Base-by-base conservation (phyloP, 2,329 filamentous ascomycete genomes). In the Alternaria sp. region DNA sequence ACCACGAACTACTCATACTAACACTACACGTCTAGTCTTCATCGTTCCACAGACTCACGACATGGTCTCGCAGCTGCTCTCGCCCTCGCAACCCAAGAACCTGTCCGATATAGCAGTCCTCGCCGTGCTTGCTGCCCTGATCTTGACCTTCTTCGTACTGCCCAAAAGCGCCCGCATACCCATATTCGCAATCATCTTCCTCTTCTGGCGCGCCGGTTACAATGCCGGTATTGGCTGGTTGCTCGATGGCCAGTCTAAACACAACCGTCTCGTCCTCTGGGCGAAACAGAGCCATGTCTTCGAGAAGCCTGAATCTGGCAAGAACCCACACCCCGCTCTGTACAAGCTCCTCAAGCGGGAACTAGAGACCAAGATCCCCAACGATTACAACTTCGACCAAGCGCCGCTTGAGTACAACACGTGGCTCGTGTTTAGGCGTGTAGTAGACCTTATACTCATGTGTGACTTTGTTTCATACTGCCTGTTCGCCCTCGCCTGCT, bases 401-500 rank as follows among this genome's bases (percentile, higher is more conserved):
- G 95, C 95, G 0, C 96, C 96, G 15, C 85, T 98, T 79, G 96
- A 99, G 86, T 99, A 98, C 87, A 99, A 99, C 83, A 97, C 96
- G 45, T 99, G 96, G 96, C 87, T 99, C 60, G 89, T 97, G 70
- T 99, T 99, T 83, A 91, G 96, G 71, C 90, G 96, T 73, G 88
- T 98, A 30, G 96, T 98, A 77, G 96, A 99, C 83, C 84, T 99
- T 79, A 97, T 98, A 78, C 85, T 99, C 77, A 97, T 99, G 93
- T 97, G 94, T 85, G 96, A 99, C 83, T 99, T 99, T 80, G 90
- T 92, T 67, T 97, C 95, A 52, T 99, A 98, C 85, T 96, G 93
- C 81, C 88, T 97, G 61, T 99, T 98, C 83, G 95, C 96, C 71
- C 88, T 97, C 72, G 92, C 95, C 63, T 97, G 94, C 81, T 90